Conservation (phyloP, 2,329 filamentous ascomycete species). For the Eutypella sp. region DNA sequence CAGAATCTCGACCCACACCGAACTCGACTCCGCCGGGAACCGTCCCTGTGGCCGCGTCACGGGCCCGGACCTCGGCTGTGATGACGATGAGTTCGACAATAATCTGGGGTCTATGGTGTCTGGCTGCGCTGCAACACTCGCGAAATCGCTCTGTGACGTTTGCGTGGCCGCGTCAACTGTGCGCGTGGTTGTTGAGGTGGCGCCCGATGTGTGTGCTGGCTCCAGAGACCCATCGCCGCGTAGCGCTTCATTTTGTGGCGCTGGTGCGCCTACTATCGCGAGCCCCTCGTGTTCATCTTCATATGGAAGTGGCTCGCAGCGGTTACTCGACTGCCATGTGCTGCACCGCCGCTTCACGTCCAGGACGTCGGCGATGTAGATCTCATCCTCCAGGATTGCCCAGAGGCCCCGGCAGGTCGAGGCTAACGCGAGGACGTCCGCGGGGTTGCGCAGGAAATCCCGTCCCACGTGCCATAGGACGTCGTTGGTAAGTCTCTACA, state of each 20-base stretch:
- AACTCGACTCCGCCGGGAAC: background rate
- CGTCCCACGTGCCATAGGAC: background rate
- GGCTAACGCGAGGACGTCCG: background rate
- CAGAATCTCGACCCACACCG: background rate
- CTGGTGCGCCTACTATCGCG: background rate
- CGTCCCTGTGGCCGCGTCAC: background rate
- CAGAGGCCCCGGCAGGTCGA: background rate
- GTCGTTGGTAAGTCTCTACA: background rate
- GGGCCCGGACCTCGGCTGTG: background rate
- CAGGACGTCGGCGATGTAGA: background rate
- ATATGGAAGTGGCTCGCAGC: background rate
- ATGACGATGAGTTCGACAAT: background rate
- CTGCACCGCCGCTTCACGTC: background rate
- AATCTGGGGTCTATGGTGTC: background rate
- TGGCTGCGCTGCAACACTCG: background rate
- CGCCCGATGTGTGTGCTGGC: background rate
- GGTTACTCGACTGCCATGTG: background rate
- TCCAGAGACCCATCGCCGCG: background rate
- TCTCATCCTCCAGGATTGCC: background rate
- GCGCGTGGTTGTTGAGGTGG: no score
- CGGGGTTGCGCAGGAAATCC: background rate
- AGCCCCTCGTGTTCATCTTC: background rate
- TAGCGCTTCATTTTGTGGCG: background rate
- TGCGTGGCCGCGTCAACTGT: background rate
- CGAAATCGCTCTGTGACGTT: background rate